phyloP scores from a whole-genome alignment of 345 rosid species.

The Eucalyptus globulus region DNA sequence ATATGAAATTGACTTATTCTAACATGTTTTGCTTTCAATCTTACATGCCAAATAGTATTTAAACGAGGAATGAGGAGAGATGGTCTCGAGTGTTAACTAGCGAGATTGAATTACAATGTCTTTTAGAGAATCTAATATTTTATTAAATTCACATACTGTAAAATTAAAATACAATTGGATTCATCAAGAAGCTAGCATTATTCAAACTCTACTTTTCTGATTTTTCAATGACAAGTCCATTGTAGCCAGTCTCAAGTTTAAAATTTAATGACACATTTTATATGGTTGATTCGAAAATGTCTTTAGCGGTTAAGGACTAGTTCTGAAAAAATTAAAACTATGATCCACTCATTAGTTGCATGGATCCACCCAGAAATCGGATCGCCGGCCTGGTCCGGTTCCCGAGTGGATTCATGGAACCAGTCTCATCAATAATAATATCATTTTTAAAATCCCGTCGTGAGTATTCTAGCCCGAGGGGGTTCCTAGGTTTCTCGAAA shows the following conservation, averaged over 20 bases:
- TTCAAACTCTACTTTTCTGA: background rate
- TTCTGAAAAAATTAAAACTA: too few relatives aligned
- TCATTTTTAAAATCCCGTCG: too few relatives aligned
- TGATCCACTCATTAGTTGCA: too few relatives aligned
- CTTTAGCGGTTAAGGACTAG: background rate
- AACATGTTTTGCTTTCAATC: background rate
- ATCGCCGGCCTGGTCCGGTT: rapidly evolving
- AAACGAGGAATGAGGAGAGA: background rate
- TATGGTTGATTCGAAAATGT: background rate
- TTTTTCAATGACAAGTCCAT: background rate
- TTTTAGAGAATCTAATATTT: background rate
- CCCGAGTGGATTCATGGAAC: too few relatives aligned
- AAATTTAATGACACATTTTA: background rate
- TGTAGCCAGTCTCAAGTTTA: background rate
- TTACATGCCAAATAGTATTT: background rate
- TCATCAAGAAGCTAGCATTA: background rate
- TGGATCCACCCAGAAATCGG: too few relatives aligned
- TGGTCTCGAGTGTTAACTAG: background rate
- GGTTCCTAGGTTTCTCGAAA: too few relatives aligned
- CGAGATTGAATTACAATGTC: background rate
- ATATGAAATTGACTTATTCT: background rate
- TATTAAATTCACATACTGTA: background rate
- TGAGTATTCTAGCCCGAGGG: too few relatives aligned
- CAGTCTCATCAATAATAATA: too few relatives aligned
- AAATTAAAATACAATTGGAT: background rate